phyloP scores from a whole-genome alignment of 1,139 yeast species.

The Kodamaea anthophila region DNA sequence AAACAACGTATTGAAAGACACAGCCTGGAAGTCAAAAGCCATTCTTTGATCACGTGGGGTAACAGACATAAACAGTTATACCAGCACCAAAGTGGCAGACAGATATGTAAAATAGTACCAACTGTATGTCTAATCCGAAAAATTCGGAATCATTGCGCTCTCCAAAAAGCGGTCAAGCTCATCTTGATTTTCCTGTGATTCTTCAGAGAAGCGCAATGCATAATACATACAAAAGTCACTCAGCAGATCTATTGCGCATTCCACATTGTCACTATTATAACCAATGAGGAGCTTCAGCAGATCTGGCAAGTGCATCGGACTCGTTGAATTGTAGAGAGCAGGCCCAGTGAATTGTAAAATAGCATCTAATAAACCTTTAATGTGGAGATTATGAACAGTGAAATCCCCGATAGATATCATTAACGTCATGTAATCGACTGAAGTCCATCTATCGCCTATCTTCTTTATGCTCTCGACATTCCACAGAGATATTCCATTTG shows the following conservation, averaged over 20 bases:
- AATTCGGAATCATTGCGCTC: not conserved
- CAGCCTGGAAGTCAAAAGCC: too few relatives aligned
- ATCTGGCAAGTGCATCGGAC: conserved; percentile 1
- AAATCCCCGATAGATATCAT: conserved; percentile 32
- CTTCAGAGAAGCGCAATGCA: conserved; percentile 1
- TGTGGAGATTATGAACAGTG: conserved; percentile 27
- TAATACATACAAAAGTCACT: conserved; percentile 19
- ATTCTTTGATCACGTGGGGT: too few relatives aligned
- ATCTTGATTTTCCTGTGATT: not conserved
- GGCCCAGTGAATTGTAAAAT: conserved; percentile 12
- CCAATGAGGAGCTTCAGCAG: conserved; percentile 11
- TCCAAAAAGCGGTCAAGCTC: not conserved
- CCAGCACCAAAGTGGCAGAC: too few relatives aligned
- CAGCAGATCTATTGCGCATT: conserved; percentile 26
- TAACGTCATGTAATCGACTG: conserved; percentile 26
- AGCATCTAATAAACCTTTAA: conserved; percentile 25
- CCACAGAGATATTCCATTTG: conserved; percentile 25
- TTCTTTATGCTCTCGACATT: conserved; percentile 11
- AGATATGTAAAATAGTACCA: too few relatives aligned
- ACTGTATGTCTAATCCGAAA: too few relatives aligned
- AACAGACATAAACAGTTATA: too few relatives aligned
- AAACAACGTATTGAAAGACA: too few relatives aligned
- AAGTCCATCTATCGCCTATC: conserved; percentile 10
- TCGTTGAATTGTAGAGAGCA: conserved; percentile 1
- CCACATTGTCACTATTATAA: conserved; percentile 24